Base-by-base conservation (phyloP, 495 filamentous ascomycete species). In the Niebla homalea region DNA sequence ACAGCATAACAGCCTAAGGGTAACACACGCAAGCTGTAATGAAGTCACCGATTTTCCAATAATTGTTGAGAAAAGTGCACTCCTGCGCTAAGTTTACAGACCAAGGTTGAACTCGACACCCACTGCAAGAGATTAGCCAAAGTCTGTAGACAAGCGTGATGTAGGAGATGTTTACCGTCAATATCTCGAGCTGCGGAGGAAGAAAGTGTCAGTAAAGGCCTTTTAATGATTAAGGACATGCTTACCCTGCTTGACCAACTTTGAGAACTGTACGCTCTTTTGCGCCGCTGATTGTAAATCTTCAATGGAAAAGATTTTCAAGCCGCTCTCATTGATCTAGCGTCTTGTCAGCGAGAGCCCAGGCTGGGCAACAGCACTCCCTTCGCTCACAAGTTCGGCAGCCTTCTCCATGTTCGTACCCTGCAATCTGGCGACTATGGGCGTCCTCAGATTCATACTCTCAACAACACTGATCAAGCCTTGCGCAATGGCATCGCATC, bases 301-400 rank as follows among this genome's bases (percentile, higher is more conserved):
- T 62, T 98, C 92, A 55, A 98, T 96, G 48, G 85, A 93, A 77
- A 98, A 98, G 70, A 98, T 98, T 82, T 97, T 98, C 60, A 97
- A 78, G 56, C 93, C 92, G 43, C 89, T 93, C 60, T 97, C 89
- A 72, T 94, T 94, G 73, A 98, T 89, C 77, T 80, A 51, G 20
- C 29, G 19, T 15, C 35, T 26, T 1, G 40, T 47, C 39, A 63
- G 36, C 58, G 50, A 48, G 58, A 32, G 29, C 29, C 29, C 0
- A 12, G 0, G 10, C 25, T 4, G 25, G 25, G 25, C 25, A 4
- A 7, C 4, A 26, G 7, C 7, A 7, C 25, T 26, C 4, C 25
- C 7, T 26, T 26, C 7, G 29, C 68, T 49, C 73, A 83, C 79
- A 68, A 96, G 71, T 70, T 89, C 81, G 66, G 89, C 86, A 55